A percentile compares a stretch with the other conserved stretches of the same genome.
These are phyloP conservation scores for Sphagnum fallax DNA, from an alignment of 228 moss, liverwort and hornwort genomes.

Conservation along the genomic window DNA sequence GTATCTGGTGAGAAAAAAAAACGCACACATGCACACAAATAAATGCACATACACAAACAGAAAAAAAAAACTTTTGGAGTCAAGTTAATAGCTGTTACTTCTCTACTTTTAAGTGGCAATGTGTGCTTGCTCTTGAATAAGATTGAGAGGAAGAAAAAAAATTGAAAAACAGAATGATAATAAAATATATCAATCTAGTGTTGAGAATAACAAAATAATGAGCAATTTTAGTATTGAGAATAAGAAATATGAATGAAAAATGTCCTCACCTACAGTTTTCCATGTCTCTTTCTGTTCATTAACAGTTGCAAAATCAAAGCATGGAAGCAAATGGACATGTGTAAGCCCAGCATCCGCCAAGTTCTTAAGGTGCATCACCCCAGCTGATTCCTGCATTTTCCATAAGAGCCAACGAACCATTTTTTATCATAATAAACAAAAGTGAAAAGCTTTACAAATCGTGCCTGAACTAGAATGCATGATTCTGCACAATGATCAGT, in stretches of 20 bases:
- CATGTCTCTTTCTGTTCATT: conserved; percentile 75
- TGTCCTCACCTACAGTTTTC: conserved; percentile 51
- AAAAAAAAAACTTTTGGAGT: no score
- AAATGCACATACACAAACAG: no score
- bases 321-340: conserved; percentile 82
- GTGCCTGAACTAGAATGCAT: no score
- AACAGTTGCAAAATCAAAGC: conserved; percentile 77
- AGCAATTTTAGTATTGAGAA: no score
- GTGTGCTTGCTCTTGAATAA: background rate
- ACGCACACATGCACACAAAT: background rate
- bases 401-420: background rate
- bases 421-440: background rate
- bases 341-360: conserved; percentile 77
- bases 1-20: conserved; percentile 25
- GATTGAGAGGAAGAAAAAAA: background rate
- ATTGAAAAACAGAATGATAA: no score
- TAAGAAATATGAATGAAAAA: background rate
- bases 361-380: conserved; percentile 69
- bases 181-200: no score
- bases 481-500: no score
- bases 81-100: no score
- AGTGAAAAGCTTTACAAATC: no score
- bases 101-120: no score
- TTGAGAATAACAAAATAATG: no score
- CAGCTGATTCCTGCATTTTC: conserved; percentile 60